A percentile compares a stretch with the other conserved stretches of the same genome.
phyloP scores from a whole-genome alignment of 257 asterid genomes.

The Apocynum venetum region DNA sequence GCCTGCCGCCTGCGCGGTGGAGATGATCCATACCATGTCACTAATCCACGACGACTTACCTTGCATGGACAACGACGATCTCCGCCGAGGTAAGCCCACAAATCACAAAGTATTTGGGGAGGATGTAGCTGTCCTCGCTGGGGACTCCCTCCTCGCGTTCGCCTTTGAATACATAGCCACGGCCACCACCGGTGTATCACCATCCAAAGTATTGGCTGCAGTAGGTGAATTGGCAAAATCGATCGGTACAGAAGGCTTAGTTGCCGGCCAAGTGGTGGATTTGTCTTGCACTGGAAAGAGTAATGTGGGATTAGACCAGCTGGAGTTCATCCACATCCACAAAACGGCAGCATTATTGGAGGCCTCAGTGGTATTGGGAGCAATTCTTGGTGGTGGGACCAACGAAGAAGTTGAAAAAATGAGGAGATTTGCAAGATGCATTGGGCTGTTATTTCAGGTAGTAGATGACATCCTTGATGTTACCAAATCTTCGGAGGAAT shows the following conservation, averaged over 20 bases:
- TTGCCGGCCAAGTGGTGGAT: conserved; percentile 83
- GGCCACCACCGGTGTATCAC: conserved; percentile 19
- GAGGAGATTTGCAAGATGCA: conserved; percentile 52
- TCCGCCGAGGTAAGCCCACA: conserved; percentile 77
- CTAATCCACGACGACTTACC: conserved; percentile 75
- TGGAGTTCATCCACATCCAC: conserved; percentile 66
- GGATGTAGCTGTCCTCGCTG: conserved; percentile 73
- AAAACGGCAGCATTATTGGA: conserved; percentile 71
- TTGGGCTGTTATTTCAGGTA: conserved; percentile 71
- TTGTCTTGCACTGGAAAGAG: conserved; percentile 39
- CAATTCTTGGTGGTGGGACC: conserved; percentile 64
- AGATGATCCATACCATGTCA: conserved; percentile 82
- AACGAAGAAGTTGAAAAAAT: conserved; percentile 44
- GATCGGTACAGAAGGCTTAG: conserved; percentile 66
- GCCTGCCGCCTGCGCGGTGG: conserved; percentile 84
- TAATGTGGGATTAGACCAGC: conserved; percentile 40
- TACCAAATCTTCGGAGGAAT: conserved; percentile 57
- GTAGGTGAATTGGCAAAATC: conserved; percentile 57
- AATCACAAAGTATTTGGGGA: conserved; percentile 69
- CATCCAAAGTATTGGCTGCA: conserved; percentile 28
- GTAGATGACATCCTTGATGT: conserved; percentile 80
- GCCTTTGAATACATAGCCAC: conserved; percentile 46
- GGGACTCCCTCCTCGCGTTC: conserved; percentile 56
- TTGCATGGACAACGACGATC: conserved; percentile 73
- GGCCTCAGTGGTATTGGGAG: conserved; percentile 68